A percentile compares a stretch with the other conserved stretches of the same genome.
Evolutionary conservation across 331 rosid species (phyloP).

Genomic region (Cydonia oblonga): DNA sequence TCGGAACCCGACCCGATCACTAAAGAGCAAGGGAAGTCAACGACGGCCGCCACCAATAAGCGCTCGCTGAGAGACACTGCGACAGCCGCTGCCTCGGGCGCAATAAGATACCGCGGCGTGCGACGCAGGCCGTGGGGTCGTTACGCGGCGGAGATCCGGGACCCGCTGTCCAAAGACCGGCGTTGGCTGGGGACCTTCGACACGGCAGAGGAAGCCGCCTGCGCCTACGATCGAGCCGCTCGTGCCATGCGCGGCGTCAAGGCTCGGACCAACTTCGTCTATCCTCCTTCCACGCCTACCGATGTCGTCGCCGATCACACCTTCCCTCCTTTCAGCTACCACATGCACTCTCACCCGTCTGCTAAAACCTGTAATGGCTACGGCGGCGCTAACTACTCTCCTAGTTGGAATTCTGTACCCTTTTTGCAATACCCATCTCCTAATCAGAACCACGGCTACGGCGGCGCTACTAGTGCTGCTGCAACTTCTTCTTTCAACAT

Average conservation of each 20-base stretch:
- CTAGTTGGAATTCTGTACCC: slow-evolving; percentile 17
- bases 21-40: not conserved
- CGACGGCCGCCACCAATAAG: not conserved
- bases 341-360: slow-evolving; percentile 24
- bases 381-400: not conserved
- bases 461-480: not conserved
- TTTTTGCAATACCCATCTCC: not conserved
- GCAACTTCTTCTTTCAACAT: slow-evolving; percentile 34
- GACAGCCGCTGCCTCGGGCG: not conserved
- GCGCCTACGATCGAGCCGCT: slow-evolving; percentile 91
- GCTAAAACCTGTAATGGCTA: slow-evolving; percentile 5
- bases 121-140: slow-evolving; percentile 97
- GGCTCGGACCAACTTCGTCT: slow-evolving; percentile 74
- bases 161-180: slow-evolving; percentile 77
- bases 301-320: slow-evolving; percentile 4
- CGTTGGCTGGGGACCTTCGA: slow-evolving; percentile 97
- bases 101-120: slow-evolving; percentile 73
- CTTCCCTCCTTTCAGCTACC: slow-evolving; percentile 24
- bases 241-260: slow-evolving; percentile 86
- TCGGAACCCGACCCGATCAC: slow-evolving; percentile 10
- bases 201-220: slow-evolving; percentile 96
- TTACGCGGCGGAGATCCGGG: slow-evolving; percentile 92
- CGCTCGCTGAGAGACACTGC: not conserved
- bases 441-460: not conserved
- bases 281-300: slow-evolving; percentile 35